Base-by-base conservation (phyloP, 2,329 filamentous ascomycete species). In the Didymella lethalis region DNA sequence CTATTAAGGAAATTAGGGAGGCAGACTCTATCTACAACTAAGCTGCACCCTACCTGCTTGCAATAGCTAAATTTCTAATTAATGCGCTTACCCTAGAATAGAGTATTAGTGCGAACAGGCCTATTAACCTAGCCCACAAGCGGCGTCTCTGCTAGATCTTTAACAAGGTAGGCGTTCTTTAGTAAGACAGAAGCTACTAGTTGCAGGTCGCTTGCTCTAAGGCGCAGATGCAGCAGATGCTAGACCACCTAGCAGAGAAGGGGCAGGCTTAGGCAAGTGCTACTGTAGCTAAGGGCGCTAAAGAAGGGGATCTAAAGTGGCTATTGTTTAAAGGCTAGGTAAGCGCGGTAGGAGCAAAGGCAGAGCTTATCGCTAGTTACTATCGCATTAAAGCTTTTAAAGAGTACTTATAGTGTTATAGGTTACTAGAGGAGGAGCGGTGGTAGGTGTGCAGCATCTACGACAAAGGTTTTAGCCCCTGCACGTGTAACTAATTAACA, bases 201-300 rank as follows among this genome's bases (percentile, higher is more conserved):
- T 36, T 55, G 36, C 45, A 36, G 38, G 34, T 49, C 16, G 52
- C 52, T 34, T 55, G 36, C 52, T 31, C 52, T 38, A 41, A 54
- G 14, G 38, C 25, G 25, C 26, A 43, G 11, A 45, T 61, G 32
- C 20, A 55, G 20, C 25, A 52, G 36, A 52, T 66, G 48, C 46
- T 66, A 28, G 49, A 53, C 10, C 44, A 54, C 18, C 62, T 66
- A 32, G 49, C 48, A 7, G 18, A 54, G 23, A 34, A 54, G n/a
- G 12, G 40, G 23, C 31, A 31, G 32, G 34, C 32, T 64, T 11
- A 64, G 61, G 49, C 25, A 2, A 32, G 5, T 45, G 38, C 8
- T 10, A 31, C 23, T 45, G 28, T 40, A 23, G 28, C 23, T 45
- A n/a, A 52, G 38, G 28, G 45, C 18, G 50, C 59, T 16, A 44